These are phyloP conservation scores for Sugiyamaella japonica DNA, from an alignment of 1,139 yeast genomes.

Conservation along the genomic window DNA sequence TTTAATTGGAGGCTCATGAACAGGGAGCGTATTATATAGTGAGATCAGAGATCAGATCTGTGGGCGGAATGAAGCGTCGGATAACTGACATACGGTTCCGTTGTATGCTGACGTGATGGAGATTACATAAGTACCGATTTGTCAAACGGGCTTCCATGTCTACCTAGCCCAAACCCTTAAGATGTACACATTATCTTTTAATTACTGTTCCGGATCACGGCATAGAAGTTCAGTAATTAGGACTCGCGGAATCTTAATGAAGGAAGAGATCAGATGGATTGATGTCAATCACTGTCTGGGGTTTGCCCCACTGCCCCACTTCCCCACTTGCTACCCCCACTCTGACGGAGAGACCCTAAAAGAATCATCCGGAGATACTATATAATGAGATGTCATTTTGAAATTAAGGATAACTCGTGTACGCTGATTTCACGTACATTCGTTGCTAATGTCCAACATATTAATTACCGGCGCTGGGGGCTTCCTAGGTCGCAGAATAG, in stretches of 20 bases:
- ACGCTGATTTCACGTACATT: too few species aligned
- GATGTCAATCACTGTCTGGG: too few species aligned
- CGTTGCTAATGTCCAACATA: conserved; percentile 5
- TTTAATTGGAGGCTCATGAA: neutral
- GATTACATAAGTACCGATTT: too few species aligned
- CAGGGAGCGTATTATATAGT: neutral
- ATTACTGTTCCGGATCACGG: too few species aligned
- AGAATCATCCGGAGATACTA: neutral
- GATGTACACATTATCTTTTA: too few species aligned
- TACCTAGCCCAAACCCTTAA: too few species aligned
- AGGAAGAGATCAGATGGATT: too few species aligned
- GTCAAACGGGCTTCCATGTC: too few species aligned
- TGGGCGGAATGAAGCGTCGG: neutral
- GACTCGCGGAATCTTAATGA: too few species aligned
- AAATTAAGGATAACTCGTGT: too few species aligned
- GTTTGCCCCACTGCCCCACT: too few species aligned
- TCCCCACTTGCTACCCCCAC: conserved; percentile 7
- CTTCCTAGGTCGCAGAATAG: conserved; percentile 28
- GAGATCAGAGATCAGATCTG: neutral
- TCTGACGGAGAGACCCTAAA: neutral
- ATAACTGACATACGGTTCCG: neutral
- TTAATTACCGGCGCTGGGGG: conserved; percentile 32
- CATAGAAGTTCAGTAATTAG: too few species aligned
- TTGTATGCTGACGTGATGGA: neutral
- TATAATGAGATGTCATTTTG: neutral